Percentiles rank a stretch among this genome's conserved stretches.
phyloP scores from a whole-genome alignment of 768 basidiomycete genomes.

The Nidularia pulvinata region DNA sequence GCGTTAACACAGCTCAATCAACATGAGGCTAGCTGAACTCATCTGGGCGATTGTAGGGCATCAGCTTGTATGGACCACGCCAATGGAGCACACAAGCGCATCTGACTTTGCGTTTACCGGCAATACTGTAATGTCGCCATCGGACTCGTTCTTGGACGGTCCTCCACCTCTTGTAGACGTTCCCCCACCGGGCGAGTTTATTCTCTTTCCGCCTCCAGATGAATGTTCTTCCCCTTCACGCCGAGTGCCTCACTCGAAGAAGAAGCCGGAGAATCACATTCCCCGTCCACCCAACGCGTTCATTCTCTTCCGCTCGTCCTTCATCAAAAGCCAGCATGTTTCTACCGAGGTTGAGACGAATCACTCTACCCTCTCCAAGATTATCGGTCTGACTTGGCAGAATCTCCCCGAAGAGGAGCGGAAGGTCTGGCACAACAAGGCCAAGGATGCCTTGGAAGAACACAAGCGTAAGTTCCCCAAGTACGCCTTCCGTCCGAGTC shows the following conservation, averaged over 20 bases:
- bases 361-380: slow-evolving; percentile 81
- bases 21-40: too few species aligned
- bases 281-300: slow-evolving; percentile 79
- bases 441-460: slow-evolving; percentile 68
- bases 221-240: too few species aligned
- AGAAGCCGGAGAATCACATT: slow-evolving; percentile 53
- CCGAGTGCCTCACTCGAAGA: slow-evolving; percentile 5
- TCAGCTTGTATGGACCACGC: too few species aligned
- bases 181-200: too few species aligned
- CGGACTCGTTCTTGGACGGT: too few species aligned
- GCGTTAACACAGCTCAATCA: too few species aligned
- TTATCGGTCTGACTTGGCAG: slow-evolving; percentile 82
- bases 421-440: slow-evolving; percentile 73
- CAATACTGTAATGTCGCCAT: too few species aligned
- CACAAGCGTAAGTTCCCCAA: slow-evolving; percentile 76
- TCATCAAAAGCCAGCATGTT: slow-evolving; percentile 77
- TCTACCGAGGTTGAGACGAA: slow-evolving; percentile 77
- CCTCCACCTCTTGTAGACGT: too few species aligned
- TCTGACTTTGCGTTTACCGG: too few species aligned
- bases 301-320: slow-evolving; percentile 77
- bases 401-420: slow-evolving; percentile 71
- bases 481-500: slow-evolving; percentile 72
- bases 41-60: too few species aligned
- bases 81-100: too few species aligned
- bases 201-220: too few species aligned